A percentile compares a stretch with the other conserved stretches of the same genome.
These are phyloP conservation scores for Exophiala phaeomuriformis DNA, from an alignment of 2,329 filamentous ascomycete genomes.

Conservation along the genomic window DNA sequence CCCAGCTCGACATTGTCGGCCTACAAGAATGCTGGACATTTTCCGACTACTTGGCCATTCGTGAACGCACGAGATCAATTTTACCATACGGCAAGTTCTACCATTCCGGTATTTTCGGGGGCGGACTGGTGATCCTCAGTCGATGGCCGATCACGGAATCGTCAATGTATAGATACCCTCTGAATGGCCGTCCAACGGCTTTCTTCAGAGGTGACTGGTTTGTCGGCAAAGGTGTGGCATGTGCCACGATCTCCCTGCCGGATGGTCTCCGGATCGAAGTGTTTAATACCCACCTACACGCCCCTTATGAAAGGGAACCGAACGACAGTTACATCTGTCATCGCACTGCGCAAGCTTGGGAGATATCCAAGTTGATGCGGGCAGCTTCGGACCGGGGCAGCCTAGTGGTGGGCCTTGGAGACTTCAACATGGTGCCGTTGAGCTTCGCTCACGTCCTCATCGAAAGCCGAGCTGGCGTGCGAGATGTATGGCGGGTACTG, in stretches of 20 bases:
- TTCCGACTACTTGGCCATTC: constrained; percentile 72
- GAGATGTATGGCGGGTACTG: constrained; percentile 75
- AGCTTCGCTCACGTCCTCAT: constrained; percentile 80
- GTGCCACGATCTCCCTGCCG: constrained; percentile 56
- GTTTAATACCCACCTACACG: constrained; percentile 87
- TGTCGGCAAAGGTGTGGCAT: constrained; percentile 88
- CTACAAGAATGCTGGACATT: constrained; percentile 93
- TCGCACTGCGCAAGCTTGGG: constrained; percentile 87
- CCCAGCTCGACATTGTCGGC: constrained; percentile 76
- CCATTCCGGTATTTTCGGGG: constrained; percentile 78
- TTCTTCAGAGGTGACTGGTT: constrained; percentile 93
- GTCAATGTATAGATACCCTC: constrained; percentile 75
- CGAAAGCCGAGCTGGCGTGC: constrained; percentile 66
- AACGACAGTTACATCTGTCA: constrained; percentile 85
- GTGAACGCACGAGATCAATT: constrained; percentile 61
- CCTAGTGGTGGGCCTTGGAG: constrained; percentile 76
- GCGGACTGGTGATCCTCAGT: constrained; percentile 79
- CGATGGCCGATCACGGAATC: constrained; percentile 89
- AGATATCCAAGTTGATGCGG: constrained; percentile 81
- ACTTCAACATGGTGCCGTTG: constrained; percentile 93
- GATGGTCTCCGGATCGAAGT: constrained; percentile 59
- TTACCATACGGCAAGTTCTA: constrained; percentile 94
- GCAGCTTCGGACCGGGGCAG: constrained; percentile 72
- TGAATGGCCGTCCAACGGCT: constrained; percentile 87
- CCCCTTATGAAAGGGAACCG: constrained; percentile 73